Evolutionary conservation across 306 rosid genomes (phyloP).

Genomic region (Pachyrhizus erosus): DNA sequence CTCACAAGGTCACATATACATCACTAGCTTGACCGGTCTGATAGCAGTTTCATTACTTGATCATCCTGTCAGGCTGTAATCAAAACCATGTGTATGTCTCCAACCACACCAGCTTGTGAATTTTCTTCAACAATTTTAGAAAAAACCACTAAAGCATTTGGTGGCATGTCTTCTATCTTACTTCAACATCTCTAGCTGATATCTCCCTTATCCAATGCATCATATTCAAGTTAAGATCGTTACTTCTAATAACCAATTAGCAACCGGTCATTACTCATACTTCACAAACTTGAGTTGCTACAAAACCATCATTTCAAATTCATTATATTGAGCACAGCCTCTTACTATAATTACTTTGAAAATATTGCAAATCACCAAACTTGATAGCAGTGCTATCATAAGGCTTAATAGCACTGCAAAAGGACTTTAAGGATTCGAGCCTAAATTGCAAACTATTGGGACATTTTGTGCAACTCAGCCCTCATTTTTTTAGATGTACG

Average conservation of each 20-base stretch:
- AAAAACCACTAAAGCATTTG: slow-evolving; percentile 25
- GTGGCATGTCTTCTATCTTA: slow-evolving; percentile 40
- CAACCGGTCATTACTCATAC: neutral
- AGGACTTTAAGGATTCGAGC: slow-evolving; percentile 50
- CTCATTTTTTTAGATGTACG: slow-evolving; percentile 42
- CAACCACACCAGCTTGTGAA: neutral
- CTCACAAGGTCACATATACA: neutral
- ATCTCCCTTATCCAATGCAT: slow-evolving; percentile 22
- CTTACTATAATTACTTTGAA: slow-evolving; percentile 35
- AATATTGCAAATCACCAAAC: slow-evolving; percentile 24
- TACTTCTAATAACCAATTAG: neutral
- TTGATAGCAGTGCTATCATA: neutral
- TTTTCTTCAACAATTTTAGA: too few relatives aligned
- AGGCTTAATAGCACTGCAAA: slow-evolving; percentile 36
- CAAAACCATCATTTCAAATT: slow-evolving; percentile 51
- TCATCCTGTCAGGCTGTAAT: neutral
- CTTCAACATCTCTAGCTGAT: slow-evolving; percentile 43
- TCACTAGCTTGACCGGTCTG: neutral
- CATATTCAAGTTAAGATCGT: neutral
- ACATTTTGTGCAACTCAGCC: slow-evolving; percentile 57
- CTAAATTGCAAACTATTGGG: slow-evolving; percentile 45
- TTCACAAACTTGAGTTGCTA: slow-evolving; percentile 42
- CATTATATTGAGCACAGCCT: slow-evolving; percentile 49
- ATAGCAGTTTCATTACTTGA: neutral
- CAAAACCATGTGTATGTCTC: neutral